A percentile compares a stretch with the other conserved stretches of the same genome.
Conservation (phyloP, 1,284 basidiomycete species). For the Polyporus tsugae region DNA sequence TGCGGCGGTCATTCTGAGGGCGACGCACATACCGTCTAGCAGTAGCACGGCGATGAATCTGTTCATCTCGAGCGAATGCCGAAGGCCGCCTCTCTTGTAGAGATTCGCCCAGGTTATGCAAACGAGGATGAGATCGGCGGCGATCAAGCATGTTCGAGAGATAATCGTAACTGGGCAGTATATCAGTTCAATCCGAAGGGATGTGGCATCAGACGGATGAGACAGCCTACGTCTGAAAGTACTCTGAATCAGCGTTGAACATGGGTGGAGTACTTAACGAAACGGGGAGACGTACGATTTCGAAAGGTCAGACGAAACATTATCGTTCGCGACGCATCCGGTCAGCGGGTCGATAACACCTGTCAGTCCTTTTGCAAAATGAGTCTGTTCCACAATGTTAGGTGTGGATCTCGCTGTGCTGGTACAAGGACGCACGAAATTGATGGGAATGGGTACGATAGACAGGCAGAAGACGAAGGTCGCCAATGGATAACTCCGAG, state of each 20-base stretch:
- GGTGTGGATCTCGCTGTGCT: not conserved
- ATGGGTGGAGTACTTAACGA: not conserved
- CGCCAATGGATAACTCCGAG: not conserved
- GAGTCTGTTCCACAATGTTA: not conserved
- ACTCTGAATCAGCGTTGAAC: not conserved
- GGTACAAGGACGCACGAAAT: not conserved
- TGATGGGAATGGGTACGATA: not conserved
- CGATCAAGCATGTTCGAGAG: slow-evolving; percentile 14
- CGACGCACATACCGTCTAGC: slow-evolving; percentile 1
- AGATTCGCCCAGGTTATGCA: slow-evolving; percentile 17
- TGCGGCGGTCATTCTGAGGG: not conserved
- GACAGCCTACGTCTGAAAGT: not conserved
- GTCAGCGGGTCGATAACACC: not conserved
- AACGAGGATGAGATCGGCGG: slow-evolving; percentile 15
- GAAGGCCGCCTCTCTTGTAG: slow-evolving; percentile 3
- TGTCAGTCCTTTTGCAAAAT: not conserved
- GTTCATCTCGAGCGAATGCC: slow-evolving; percentile 14
- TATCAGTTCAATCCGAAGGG: slow-evolving; percentile 3
- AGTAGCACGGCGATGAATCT: slow-evolving; percentile 15
- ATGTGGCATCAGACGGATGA: not conserved
- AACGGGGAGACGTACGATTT: not conserved
- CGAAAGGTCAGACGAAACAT: not conserved
- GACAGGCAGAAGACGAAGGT: not conserved
- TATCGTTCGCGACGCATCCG: not conserved
- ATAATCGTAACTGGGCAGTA: slow-evolving; percentile 15